Evolutionary conservation across 2,329 filamentous ascomycete species (phyloP), one percentile per base, ranked within the genome.

Genomic region (Pyrenochaeta sp.): DNA sequence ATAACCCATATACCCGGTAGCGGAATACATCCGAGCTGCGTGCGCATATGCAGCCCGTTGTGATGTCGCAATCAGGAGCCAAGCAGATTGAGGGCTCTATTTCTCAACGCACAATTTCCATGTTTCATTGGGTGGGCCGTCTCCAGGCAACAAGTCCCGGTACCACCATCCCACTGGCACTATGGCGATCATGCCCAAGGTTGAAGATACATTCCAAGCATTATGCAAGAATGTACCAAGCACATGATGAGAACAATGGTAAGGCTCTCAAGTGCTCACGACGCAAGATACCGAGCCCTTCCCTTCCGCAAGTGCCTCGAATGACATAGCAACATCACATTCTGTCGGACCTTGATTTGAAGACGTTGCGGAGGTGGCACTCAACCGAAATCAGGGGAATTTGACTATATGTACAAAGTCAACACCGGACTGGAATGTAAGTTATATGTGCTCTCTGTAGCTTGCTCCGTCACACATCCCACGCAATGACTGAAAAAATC

Each of bases 401-500:
- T 15, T 20, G 17, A 9, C 29, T 54, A 54, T 54, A 62, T 51
- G 41, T 56, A 54, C 32, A 39, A 35, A 12, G 15, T 21, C n/a
- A 37, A 45, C 6, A 41, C 43, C 36, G 32, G 29, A 50, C 35
- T 46, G 39, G 37, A 54, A 54, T 48, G 35, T 35, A 18, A 45
- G 30, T 21, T 45, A 37, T 50, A 41, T 37, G 14, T 46, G 30
- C 33, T 27, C 30, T 36, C 18, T 44, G 30, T 11, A 41, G 33
- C 27, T 35, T 31, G 15, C 14, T 17, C 39, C 35, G 33, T 42
- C 51, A 51, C 43, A 48, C 39, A 41, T 39, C 40, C 36, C 43
- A 11, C 43, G 27, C 42, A 35, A 65, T 61, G 56, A 30, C 54
- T 29, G 62, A 64, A 45, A 67, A 65, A 37, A 49, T 41, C 3